Base-by-base conservation (phyloP, 1,284 basidiomycete genomes). In the Paramarasmius palmivorus region DNA sequence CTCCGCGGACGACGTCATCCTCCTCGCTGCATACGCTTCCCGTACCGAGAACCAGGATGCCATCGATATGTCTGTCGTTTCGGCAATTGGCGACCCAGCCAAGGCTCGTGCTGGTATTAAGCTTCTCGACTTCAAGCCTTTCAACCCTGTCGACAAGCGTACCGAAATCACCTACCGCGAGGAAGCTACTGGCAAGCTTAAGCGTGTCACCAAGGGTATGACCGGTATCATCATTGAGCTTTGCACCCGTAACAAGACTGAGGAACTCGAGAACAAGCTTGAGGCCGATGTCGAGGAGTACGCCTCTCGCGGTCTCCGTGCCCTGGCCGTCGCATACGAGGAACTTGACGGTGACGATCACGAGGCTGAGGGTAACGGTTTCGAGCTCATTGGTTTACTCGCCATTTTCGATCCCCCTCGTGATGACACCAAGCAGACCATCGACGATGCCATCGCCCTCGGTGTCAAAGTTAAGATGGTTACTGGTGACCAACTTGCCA, bases 391-490 rank as follows among this genome's bases (percentile, higher is more conserved):
- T 62, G 96, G 95, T 81, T 87, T 98, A 34, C 88, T 98, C 59
- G 88, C 95, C 62, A 98, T 98, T 80, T 98, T 95, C 76, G 95
- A 98, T 73, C 96, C 95, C 63, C 95, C 95, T 61, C 93, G 95
- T 76, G 90, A 92, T 8, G 96, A 99, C 74, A 99, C 96, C 74
- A 97, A 98, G 82, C 92, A 98, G 78, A 99, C 96, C 35, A 97
- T 99, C 69, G 94, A 98, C 71, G 94, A 98, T 73, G 95, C 95
- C 57, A 80, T 95, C 59, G 88, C 89, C 57, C 92, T 98, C 70
- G 95, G 96, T 77, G 95, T 98, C 63, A 90, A 90, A 73, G 95
- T 98, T 73, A 98, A 98, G 90, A 98, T 98, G 96, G 95, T 98
- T 61, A 98, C 95, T 46, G 95, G 95, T 85, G 95, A 98, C 74